These are phyloP conservation scores for Casuarina glauca DNA, from an alignment of 306 rosid species.

Conservation along the genomic window DNA sequence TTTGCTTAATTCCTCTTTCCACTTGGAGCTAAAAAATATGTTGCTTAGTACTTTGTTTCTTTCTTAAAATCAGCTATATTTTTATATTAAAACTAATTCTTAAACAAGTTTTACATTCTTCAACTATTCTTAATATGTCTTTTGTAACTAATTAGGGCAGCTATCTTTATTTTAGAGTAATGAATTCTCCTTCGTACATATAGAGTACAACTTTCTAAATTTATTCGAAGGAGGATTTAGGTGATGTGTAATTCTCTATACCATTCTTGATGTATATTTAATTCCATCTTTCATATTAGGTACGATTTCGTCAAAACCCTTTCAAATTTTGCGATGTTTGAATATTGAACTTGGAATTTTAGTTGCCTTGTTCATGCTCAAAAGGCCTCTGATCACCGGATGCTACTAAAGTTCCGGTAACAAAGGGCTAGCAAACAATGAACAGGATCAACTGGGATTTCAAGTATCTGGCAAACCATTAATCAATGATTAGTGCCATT, in stretches of 20 bases:
- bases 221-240: too few relatives aligned
- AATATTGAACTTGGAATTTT: not conserved
- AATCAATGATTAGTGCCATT: slow-evolving; percentile 7
- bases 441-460: slow-evolving; percentile 4
- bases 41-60: too few relatives aligned
- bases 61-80: too few relatives aligned
- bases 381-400: not conserved
- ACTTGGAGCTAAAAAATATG: not conserved
- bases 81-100: too few relatives aligned
- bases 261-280: not conserved
- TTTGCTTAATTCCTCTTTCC: not conserved
- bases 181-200: too few relatives aligned
- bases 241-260: too few relatives aligned
- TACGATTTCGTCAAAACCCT: not conserved
- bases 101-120: too few relatives aligned
- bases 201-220: too few relatives aligned
- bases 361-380: not conserved
- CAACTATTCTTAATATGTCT: too few relatives aligned
- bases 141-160: too few relatives aligned
- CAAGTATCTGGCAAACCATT: not conserved
- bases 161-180: too few relatives aligned
- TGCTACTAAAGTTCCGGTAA: not conserved
- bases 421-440: not conserved
- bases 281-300: not conserved
- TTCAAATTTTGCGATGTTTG: not conserved